Base-by-base conservation (phyloP, 2,329 filamentous ascomycete genomes). In the Aspergillus phoenicis region DNA sequence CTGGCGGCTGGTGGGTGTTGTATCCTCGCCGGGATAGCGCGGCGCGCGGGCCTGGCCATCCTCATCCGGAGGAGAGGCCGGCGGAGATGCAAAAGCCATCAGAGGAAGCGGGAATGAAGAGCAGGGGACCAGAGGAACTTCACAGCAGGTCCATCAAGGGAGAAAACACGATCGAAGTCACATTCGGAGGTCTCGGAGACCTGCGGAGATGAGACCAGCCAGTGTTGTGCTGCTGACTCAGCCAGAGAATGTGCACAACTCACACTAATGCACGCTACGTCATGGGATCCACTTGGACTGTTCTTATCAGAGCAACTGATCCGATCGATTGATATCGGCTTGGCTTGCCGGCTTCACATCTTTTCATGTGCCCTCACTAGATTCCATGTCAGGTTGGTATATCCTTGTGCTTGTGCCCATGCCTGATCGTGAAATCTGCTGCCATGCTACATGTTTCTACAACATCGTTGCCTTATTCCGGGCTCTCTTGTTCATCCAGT, bases 21-120 rank as follows among this genome's bases (percentile, higher is more conserved):
- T 91, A 75, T 97, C 93, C 74, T 97, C 91, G 66, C 90, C 91
- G 8, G 82, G 82, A 76, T 96, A 97, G 58, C 85, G 83, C 60
- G 85, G 80, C 22, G 72, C 66, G 47, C 74, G 71, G 43, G 69
- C 67, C 43, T 63, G 68, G 55, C 62, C 60, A 28, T 62, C 68
- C 51, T 66, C 67, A 6, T 62, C 52, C 6, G 65, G 47, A 30
- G 64, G 47, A 30, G 64, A 52, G 20, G 57, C 52, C 17, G 68
- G 56, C 8, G 66, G 67, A 38, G 66, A 59, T 43, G 47, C 54
- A 26, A 52, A 60, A 22, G 56, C 52, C 60, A 64, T 62, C 20
- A 30, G 11, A 38, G 38, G 4, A 45, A 24, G 2, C 3, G 7
- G 24, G 43, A 33, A 17, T n/a, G 28, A 30, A 26, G 22, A 41